These are phyloP conservation scores for Fonsecaea nubica DNA, from an alignment of 2,329 filamentous ascomycete species.

Conservation along the genomic window DNA sequence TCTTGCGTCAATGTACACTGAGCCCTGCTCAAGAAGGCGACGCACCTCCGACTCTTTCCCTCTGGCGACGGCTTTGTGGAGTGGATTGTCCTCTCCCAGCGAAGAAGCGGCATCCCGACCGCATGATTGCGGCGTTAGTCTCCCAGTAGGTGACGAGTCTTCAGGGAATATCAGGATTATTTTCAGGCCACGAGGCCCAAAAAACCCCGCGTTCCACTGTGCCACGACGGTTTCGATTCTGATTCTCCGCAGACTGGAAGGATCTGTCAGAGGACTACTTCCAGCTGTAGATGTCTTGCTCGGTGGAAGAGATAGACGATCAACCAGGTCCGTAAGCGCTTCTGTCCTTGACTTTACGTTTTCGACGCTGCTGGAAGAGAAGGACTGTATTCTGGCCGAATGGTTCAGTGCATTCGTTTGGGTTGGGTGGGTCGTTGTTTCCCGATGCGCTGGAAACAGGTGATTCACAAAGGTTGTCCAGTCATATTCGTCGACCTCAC, in stretches of 20 bases:
- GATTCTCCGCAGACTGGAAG: conserved; percentile 5
- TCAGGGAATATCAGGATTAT: conserved; percentile 4
- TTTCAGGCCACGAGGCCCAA: conserved; percentile 2
- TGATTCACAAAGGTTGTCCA: conserved; percentile 13
- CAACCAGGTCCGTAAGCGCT: conserved; percentile 3
- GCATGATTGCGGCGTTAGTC: not conserved
- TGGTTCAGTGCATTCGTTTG: not conserved
- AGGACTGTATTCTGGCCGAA: not conserved
- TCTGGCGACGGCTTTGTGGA: conserved; percentile 6
- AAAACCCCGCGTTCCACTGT: conserved; percentile 9
- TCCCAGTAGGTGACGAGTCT: not conserved
- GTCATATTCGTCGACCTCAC: conserved; percentile 5
- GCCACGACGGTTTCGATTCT: not conserved
- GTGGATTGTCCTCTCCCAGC: not conserved
- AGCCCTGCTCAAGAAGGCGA: not conserved
- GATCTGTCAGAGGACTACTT: not conserved
- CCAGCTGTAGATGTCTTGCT: not conserved
- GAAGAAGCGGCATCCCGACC: too few relatives aligned
- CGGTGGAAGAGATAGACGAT: conserved; percentile 10
- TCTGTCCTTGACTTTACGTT: conserved; percentile 6
- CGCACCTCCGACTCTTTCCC: conserved; percentile 10
- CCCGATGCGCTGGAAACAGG: not conserved
- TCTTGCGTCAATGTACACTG: not conserved
- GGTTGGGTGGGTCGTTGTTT: not conserved
- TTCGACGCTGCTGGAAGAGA: not conserved